Evolutionary conservation across 1,284 basidiomycete species (phyloP), one percentile per base, ranked within the genome.

Genomic region (Sutorius eximius): DNA sequence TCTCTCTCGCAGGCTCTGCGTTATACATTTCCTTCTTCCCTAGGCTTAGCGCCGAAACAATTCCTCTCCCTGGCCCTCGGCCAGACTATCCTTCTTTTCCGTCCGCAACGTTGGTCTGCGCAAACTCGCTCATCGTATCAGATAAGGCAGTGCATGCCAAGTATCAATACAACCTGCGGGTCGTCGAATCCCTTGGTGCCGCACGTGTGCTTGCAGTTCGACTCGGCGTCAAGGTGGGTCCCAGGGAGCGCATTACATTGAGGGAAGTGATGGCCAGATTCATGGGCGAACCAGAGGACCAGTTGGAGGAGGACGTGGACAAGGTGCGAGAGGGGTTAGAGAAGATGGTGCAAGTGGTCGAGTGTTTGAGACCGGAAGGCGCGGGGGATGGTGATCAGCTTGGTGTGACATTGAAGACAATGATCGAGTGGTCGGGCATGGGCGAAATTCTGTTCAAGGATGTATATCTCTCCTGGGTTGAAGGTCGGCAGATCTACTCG

Each of bases 11-110:
- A 2, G 79, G 81, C 34, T 83, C 87, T 4, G 86, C 89, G 0
- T 78, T 93, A 29, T 91, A 91, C 66, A 85, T 93, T 63, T 80
- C 85, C 20, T 95, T 94, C 78, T 87, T 85, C 69, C 93, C 92
- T 7, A 74, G 74, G n/a, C 82, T 95, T 13, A 68, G 75, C 36
- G 87, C 86, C 0, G 78, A 82, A 32, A 81, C 86, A 0, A 81
- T 86, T 13, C 82, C 82, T 0, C 77, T 92, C 2, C 78, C 78
- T n/a, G 73, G 74, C 7, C 70, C 77, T 18, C 70, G 71, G 47
- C 73, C 73, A 56, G 51, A 18, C 1, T 7, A 13, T 38, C 55
- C 52, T 63, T 71, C 42, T 46, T 20, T 50, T 45, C 56, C 53
- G 3, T 53, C 66, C 12, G 81, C 83, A 13, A 83, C 85, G 7